These are phyloP conservation scores for Ophiocordyceps polyrhachis-furcata DNA, from an alignment of 2,329 filamentous ascomycete genomes.

Conservation along the genomic window DNA sequence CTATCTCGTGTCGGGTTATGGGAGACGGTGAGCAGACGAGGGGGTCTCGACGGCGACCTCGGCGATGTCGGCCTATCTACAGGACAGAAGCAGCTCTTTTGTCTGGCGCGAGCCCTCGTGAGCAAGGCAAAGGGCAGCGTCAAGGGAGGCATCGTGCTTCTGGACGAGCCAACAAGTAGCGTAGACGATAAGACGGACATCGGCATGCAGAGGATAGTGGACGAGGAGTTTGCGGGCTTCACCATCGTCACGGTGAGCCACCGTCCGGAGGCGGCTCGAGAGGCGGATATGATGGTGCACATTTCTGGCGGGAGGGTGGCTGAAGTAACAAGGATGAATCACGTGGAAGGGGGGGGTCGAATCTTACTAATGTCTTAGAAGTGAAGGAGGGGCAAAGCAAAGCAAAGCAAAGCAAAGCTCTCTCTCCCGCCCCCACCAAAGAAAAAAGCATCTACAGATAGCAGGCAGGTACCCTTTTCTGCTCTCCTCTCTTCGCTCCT, in stretches of 20 bases:
- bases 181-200: neutral
- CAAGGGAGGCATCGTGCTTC: conserved; percentile 18
- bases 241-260: conserved; percentile 8
- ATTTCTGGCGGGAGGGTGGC: neutral
- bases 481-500: neutral
- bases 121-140: conserved; percentile 2
- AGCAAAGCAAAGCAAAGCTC: no score
- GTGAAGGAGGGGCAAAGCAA: neutral
- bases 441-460: neutral
- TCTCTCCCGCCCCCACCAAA: neutral
- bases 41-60: conserved; percentile 18
- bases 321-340: neutral
- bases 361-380: neutral
- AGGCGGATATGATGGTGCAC: neutral
- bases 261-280: neutral
- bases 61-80: conserved; percentile 18
- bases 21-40: conserved; percentile 17
- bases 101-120: conserved; percentile 25
- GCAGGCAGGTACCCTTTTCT: neutral
- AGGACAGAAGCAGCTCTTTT: conserved; percentile 30
- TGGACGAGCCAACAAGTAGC: conserved; percentile 18
- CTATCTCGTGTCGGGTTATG: conserved; percentile 26
- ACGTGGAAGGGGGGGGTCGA: neutral
- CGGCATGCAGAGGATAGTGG: conserved; percentile 4
- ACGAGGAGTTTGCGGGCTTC: conserved; percentile 6